phyloP scores from a whole-genome alignment of 116 monocot species.

The Zostera marina region DNA sequence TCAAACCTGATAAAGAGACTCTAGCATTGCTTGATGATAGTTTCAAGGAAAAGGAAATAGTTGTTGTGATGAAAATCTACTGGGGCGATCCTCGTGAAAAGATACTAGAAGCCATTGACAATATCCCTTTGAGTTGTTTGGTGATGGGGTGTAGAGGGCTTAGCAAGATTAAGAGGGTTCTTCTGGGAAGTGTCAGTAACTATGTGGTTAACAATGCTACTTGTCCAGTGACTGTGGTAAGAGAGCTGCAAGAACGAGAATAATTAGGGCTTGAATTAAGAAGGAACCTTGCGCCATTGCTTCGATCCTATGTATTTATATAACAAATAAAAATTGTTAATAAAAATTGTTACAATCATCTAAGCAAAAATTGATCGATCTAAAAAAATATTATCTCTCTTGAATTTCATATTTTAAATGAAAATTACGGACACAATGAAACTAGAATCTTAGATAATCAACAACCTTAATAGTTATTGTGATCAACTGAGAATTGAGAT shows the following conservation, averaged over 20 bases:
- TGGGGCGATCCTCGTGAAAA: slow-evolving; percentile 77
- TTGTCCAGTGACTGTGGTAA: slow-evolving; percentile 9
- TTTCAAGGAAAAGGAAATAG: slow-evolving; percentile 50
- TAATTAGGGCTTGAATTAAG: too few species aligned
- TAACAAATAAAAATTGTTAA: too few species aligned
- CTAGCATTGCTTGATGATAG: slow-evolving; percentile 41
- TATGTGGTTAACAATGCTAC: slow-evolving; percentile 5
- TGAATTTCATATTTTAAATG: too few species aligned
- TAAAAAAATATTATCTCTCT: too few species aligned
- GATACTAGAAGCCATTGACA: slow-evolving; percentile 43
- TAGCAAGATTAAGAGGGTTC: slow-evolving; percentile 15
- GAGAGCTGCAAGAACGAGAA: neutral
- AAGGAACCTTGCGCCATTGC: too few species aligned
- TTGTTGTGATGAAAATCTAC: slow-evolving; percentile 49
- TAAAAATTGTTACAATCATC: too few species aligned
- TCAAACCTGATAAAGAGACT: slow-evolving; percentile 58
- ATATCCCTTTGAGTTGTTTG: slow-evolving; percentile 46
- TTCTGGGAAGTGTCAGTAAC: slow-evolving; percentile 13
- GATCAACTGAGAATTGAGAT: too few species aligned
- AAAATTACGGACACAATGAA: too few species aligned
- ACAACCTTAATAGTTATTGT: too few species aligned
- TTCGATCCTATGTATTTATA: too few species aligned
- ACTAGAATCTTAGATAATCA: too few species aligned
- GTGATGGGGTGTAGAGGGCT: slow-evolving; percentile 23
- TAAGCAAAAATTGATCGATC: too few species aligned